Conservation (phyloP, 1,284 basidiomycete genomes). For the Leccinum ponderosum region DNA sequence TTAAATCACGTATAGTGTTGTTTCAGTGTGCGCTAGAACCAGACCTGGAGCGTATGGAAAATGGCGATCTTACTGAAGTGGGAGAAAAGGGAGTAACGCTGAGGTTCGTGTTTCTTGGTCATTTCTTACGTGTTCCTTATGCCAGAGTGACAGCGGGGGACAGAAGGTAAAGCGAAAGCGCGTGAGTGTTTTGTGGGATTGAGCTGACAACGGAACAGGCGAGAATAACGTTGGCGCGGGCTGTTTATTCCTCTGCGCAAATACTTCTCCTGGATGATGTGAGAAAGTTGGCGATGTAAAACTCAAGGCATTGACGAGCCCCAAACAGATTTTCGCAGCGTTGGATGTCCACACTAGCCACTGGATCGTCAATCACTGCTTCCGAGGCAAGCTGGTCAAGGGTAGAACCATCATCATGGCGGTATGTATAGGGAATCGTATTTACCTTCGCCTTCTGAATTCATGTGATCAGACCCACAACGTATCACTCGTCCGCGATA, state of each 20-base stretch:
- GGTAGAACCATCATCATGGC: constrained; percentile 74
- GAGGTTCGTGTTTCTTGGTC: constrained; percentile 10
- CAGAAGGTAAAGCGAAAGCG: constrained; percentile 9
- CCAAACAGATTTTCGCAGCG: constrained; percentile 27
- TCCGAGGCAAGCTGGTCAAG: constrained; percentile 66
- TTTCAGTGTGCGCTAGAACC: constrained; percentile 57
- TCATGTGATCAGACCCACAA: constrained; percentile 56
- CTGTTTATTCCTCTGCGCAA: constrained; percentile 39
- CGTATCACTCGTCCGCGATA: constrained; percentile 53
- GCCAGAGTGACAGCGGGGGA: constrained; percentile 2
- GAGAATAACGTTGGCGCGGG: constrained; percentile 43
- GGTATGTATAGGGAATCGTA: constrained; percentile 36
- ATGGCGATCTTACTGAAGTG: constrained; percentile 47
- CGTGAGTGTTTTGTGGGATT: too few species aligned
- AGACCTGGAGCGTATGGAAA: constrained; percentile 59
- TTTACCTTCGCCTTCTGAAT: not conserved
- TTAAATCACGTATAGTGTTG: constrained; percentile 39
- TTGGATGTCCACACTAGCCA: constrained; percentile 58
- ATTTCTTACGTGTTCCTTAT: not conserved
- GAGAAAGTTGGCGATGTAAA: constrained; percentile 12
- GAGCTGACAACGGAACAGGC: constrained; percentile 23
- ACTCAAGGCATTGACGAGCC: constrained; percentile 28
- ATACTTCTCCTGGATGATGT: constrained; percentile 42
- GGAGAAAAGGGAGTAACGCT: constrained; percentile 34
- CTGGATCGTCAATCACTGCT: constrained; percentile 77